Evolutionary conservation across 306 rosid species (phyloP).

Genomic region (Notholithocarpus densiflorus): DNA sequence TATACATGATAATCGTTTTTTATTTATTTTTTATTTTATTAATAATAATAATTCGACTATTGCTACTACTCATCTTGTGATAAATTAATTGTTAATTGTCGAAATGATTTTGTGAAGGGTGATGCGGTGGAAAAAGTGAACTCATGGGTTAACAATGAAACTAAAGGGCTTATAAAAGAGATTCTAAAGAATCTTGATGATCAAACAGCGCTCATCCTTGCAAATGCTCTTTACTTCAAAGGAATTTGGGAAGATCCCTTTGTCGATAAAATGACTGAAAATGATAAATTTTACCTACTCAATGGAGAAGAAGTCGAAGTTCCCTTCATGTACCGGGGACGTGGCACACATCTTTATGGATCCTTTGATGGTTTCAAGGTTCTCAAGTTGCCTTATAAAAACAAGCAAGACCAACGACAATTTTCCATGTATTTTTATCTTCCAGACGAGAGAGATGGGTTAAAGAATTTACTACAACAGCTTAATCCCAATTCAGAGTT

Average conservation of each 20-base stretch:
- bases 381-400: slow-evolving; percentile 3
- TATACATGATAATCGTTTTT: no score
- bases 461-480: slow-evolving; percentile 6
- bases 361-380: slow-evolving; percentile 13
- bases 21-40: no score
- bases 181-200: background rate
- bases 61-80: background rate
- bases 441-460: slow-evolving; percentile 25
- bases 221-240: slow-evolving; percentile 24
- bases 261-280: background rate
- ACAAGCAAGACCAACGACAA: background rate
- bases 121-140: slow-evolving; percentile 17
- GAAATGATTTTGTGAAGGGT: background rate
- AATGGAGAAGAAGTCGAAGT: background rate
- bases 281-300: background rate
- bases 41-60: background rate
- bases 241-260: slow-evolving; percentile 12
- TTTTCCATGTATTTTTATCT: slow-evolving; percentile 29
- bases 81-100: background rate
- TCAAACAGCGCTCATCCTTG: background rate
- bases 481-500: background rate
- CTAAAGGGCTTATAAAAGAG: slow-evolving; percentile 6
- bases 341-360: background rate
- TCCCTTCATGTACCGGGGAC: background rate
- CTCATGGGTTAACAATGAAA: slow-evolving; percentile 18